These are phyloP conservation scores for Colletotrichum lindemuthianum DNA, from an alignment of 2,329 filamentous ascomycete genomes.

Conservation along the genomic window DNA sequence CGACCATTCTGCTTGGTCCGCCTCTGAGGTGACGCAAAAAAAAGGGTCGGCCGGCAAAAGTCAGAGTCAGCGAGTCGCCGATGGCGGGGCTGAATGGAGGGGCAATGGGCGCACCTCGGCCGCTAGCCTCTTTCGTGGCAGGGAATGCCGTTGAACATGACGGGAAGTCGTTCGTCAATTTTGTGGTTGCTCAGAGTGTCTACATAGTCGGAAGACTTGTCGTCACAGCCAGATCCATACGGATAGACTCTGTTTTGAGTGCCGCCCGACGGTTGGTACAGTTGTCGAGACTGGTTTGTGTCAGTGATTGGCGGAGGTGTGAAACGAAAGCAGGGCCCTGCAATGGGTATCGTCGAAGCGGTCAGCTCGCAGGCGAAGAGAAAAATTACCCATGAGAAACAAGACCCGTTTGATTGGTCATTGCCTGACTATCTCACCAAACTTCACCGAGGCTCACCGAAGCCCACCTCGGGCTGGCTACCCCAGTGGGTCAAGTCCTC, in stretches of 20 bases:
- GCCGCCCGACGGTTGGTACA: no score
- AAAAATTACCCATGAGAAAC: background rate
- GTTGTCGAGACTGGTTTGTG: no score
- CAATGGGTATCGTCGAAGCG: background rate
- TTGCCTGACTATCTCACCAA: no score
- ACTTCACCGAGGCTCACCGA: background rate
- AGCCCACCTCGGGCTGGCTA: background rate
- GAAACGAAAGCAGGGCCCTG: no score
- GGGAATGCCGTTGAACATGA: background rate
- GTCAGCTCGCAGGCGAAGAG: background rate
- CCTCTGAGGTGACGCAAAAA: constrained; percentile 15
- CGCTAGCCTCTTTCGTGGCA: background rate
- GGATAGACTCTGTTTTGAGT: no score
- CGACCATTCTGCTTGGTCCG: constrained; percentile 14
- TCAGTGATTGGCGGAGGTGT: no score
- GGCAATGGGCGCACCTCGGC: constrained; percentile 12
- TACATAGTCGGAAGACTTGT: no score
- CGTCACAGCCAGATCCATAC: background rate
- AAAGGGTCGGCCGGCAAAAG: background rate
- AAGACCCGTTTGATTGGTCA: background rate
- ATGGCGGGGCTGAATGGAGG: constrained; percentile 31
- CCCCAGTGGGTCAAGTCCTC: background rate
- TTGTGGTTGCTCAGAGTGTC: background rate
- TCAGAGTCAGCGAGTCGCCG: constrained; percentile 14
- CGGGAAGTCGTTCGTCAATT: no score